A percentile compares a stretch with the other conserved stretches of the same genome.
phyloP scores from a whole-genome alignment of 169 alveolate genomes.

The Eimeria praecox region DNA sequence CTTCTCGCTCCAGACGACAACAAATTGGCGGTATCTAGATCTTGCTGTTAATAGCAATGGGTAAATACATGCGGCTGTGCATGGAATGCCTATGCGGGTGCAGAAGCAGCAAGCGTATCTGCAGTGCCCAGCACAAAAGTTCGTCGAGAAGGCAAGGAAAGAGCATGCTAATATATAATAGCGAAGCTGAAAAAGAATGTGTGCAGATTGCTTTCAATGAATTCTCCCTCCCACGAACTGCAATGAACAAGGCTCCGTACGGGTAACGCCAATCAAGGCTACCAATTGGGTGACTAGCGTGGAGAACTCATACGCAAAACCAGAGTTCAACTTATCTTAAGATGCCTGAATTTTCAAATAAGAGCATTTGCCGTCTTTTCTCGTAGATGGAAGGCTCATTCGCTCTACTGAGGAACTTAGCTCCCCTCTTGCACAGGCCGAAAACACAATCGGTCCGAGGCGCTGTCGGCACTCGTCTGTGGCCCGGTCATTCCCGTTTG shows the following conservation, averaged over 20 bases:
- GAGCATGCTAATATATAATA: background rate
- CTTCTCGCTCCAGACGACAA: background rate
- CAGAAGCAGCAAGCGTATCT: constrained; percentile 37
- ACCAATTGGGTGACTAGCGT: constrained; percentile 5
- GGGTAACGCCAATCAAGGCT: background rate
- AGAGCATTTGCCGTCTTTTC: background rate
- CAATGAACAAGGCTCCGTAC: background rate
- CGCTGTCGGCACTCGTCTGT: constrained; percentile 1
- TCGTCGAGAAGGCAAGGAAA: background rate
- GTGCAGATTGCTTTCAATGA: background rate
- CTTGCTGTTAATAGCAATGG: background rate
- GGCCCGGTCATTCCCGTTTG: background rate
- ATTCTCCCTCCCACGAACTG: background rate
- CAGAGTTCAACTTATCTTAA: background rate
- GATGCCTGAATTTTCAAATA: background rate
- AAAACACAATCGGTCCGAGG: background rate
- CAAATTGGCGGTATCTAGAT: background rate
- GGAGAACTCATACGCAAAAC: background rate
- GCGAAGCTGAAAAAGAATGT: background rate
- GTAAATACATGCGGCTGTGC: background rate
- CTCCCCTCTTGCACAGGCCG: background rate
- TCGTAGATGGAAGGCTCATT: background rate
- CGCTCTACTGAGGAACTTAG: background rate
- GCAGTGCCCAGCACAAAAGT: constrained; percentile 2
- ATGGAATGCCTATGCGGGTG: constrained; percentile 11